Evolutionary conservation across 1,139 yeast genomes (phyloP).

Genomic region (Suhomyces chickasaworum): DNA sequence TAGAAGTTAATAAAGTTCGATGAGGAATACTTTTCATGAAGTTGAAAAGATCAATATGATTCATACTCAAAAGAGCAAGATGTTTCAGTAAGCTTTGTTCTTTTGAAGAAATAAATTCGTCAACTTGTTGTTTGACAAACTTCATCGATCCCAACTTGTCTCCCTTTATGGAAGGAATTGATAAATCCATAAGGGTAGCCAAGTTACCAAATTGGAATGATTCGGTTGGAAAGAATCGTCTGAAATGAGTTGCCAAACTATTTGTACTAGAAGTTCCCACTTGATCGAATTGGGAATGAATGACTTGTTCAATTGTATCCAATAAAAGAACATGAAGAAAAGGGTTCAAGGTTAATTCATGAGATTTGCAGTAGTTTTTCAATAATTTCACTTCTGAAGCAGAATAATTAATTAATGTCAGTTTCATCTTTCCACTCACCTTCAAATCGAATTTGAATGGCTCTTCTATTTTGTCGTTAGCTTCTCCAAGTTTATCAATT

Average conservation of each 20-base stretch:
- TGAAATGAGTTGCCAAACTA: neutral
- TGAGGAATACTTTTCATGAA: neutral
- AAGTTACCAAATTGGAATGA: neutral
- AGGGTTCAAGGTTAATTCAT: neutral
- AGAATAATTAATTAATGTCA: neutral
- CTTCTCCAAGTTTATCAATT: too few species aligned
- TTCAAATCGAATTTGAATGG: neutral
- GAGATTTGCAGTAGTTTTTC: neutral
- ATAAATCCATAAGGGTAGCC: neutral
- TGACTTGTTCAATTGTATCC: neutral
- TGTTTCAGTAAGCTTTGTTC: neutral
- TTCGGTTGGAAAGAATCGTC: neutral
- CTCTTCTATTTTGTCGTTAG: too few species aligned
- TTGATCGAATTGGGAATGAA: neutral
- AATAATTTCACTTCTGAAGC: neutral
- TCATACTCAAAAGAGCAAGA: too few species aligned
- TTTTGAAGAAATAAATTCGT: neutral
- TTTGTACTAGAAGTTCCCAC: neutral
- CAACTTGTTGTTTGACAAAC: neutral
- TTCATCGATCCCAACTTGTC: neutral
- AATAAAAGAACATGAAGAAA: neutral
- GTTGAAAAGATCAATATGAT: neutral
- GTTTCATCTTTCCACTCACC: neutral
- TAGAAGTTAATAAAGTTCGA: neutral
- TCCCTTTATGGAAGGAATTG: neutral